Evolutionary conservation across 371 early-diverging fungal species (phyloP), one percentile per base, ranked within the genome.

Genomic region (Mucor mucedo): DNA sequence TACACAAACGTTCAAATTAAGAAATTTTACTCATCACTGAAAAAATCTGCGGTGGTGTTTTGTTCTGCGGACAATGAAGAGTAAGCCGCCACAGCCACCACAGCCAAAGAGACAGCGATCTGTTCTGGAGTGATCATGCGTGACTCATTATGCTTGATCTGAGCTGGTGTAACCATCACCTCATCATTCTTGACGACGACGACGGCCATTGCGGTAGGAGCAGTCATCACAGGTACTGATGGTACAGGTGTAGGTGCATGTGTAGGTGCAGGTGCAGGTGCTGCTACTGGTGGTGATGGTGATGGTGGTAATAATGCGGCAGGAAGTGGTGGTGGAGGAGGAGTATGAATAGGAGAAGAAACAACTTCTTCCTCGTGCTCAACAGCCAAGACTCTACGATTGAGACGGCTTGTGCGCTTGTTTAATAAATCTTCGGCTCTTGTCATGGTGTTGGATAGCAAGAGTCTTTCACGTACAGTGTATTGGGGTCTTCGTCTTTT

Each of bases 351-450:
- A 41, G 60, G 50, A 29, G 60, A 28, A 4, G 50, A 50, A n/a
- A 40, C 33, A 50, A 30, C 30, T 28, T 44, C 55, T n/a, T 59
- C 71, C 13, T 62, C 62, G 10, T 69, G 65, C 62, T 77, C 75
- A 40, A 60, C 63, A 14, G 65, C 63, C 60, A 72, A 49, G 13
- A 72, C 70, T 55, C 69, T 68, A 13, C 78, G 70, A 49, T 73
- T 73, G 42, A 62, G 61, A 11, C 75, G 65, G 7, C 59, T n/a
- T 3, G 62, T 65, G 16, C 68, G 70, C 27, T 79, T 76, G 14
- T 76, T 76, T 0, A 79, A 52, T 3, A 76, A 39, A 7, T 70
- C 72, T 66, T 79, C 79, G 2, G 79, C 79, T 35, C 66, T 63
- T 21, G 45, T 49, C 58, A 79, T 76, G 21, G 74, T 76, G 38